Conservation (phyloP, 1,139 yeast species). For the Zygoascus sp. region DNA sequence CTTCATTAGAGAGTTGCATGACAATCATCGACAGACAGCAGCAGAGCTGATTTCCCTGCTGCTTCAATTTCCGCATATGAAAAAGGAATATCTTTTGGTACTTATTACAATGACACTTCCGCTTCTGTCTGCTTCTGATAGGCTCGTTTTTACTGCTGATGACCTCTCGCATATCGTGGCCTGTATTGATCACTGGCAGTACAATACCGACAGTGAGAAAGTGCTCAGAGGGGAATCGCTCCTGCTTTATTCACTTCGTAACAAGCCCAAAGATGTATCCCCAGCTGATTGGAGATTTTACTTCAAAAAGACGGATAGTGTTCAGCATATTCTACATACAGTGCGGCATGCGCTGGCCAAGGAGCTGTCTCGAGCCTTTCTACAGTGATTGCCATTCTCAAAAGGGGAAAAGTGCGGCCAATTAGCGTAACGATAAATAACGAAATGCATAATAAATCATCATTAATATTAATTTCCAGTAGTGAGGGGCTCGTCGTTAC, state of each 20-base stretch:
- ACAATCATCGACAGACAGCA: slow-evolving; percentile 32
- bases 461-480: not conserved
- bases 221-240: slow-evolving; percentile 16
- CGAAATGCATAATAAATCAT: not conserved
- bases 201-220: slow-evolving; percentile 18
- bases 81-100: slow-evolving; percentile 46
- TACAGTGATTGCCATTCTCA: not conserved
- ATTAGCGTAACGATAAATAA: not conserved
- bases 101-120: slow-evolving; percentile 36
- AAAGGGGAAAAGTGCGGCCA: not conserved
- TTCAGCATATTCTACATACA: not conserved
- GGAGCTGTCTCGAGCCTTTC: not conserved
- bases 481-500: not conserved
- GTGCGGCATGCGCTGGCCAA: slow-evolving; percentile 1
- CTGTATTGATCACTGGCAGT: slow-evolving; percentile 45
- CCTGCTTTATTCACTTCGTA: slow-evolving; percentile 11
- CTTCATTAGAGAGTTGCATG: slow-evolving; percentile 39
- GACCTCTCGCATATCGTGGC: slow-evolving; percentile 48
- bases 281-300: slow-evolving; percentile 17
- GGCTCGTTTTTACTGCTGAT: slow-evolving; percentile 26
- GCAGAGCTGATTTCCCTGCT: slow-evolving; percentile 46
- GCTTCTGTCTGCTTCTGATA: slow-evolving; percentile 19
- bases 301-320: slow-evolving; percentile 6
- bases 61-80: slow-evolving; percentile 61
- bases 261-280: slow-evolving; percentile 3